These are phyloP conservation scores for Meyerozyma smithsonii DNA, from an alignment of 1,139 yeast species.

Conservation along the genomic window DNA sequence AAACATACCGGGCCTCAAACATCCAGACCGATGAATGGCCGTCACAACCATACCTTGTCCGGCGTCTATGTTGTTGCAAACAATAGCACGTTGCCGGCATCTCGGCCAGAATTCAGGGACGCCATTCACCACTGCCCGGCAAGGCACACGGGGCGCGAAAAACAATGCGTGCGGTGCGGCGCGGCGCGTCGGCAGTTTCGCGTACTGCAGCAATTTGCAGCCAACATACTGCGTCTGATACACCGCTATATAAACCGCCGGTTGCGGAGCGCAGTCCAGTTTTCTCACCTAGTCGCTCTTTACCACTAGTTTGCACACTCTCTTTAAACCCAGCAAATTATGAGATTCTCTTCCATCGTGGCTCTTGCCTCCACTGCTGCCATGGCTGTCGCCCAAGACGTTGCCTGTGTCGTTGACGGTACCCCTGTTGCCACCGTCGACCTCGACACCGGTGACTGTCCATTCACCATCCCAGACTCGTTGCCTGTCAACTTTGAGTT, in stretches of 20 bases:
- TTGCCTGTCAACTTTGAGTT: conserved; percentile 26
- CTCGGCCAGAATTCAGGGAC: neutral
- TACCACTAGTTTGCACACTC: conserved; percentile 1
- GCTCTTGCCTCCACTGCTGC: conserved; percentile 17
- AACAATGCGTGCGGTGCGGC: neutral
- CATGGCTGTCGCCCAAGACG: conserved; percentile 24
- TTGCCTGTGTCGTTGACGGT: conserved; percentile 37
- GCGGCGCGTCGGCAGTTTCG: neutral
- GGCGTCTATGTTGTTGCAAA: neutral
- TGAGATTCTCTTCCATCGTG: conserved; percentile 13
- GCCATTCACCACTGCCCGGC: neutral
- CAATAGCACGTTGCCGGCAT: neutral
- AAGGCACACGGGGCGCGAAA: neutral
- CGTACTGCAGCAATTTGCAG: neutral
- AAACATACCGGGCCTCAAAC: neutral
- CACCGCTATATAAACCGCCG: neutral
- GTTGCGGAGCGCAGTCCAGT: neutral
- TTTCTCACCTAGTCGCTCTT: conserved; percentile 2
- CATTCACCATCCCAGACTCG: conserved; percentile 29
- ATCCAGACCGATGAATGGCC: neutral
- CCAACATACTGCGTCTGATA: neutral
- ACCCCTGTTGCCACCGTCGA: conserved; percentile 31
- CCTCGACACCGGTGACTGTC: conserved; percentile 39
- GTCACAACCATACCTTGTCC: too few species aligned
- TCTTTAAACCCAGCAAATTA: conserved; percentile 9